A percentile compares a stretch with the other conserved stretches of the same genome.
Evolutionary conservation across 805 yeast genomes (phyloP).

Genomic region (Sugiyamaella smithiae): DNA sequence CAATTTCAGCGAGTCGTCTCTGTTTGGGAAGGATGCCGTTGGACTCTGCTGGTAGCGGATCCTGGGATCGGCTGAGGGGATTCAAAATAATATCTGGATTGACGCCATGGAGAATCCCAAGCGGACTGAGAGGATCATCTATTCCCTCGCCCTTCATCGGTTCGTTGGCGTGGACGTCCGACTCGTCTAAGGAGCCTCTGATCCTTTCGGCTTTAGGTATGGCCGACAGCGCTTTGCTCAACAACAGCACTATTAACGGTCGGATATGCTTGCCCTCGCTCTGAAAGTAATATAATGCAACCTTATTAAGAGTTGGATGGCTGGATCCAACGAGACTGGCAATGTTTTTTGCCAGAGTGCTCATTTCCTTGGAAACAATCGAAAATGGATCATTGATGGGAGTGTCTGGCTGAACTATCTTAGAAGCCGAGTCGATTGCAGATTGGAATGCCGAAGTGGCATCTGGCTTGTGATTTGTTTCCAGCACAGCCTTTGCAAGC

Average conservation of each 20-base stretch:
- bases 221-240: constrained; percentile 71
- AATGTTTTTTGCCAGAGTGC: constrained; percentile 79
- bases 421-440: constrained; percentile 30
- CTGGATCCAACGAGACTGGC: constrained; percentile 87
- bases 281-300: constrained; percentile 92
- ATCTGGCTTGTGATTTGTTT: constrained; percentile 12
- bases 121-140: constrained; percentile 62
- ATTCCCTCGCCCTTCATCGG: constrained; percentile 32
- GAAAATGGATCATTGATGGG: constrained; percentile 80
- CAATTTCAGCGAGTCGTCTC: constrained; percentile 92
- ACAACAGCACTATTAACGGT: constrained; percentile 80
- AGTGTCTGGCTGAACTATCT: constrained; percentile 33
- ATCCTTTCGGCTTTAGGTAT: constrained; percentile 70
- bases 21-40: constrained; percentile 92
- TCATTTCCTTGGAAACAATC: constrained; percentile 90
- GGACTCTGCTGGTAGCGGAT: constrained; percentile 58
- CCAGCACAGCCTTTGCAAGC: constrained; percentile 23
- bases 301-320: constrained; percentile 88
- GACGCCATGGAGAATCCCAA: constrained; percentile 81
- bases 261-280: constrained; percentile 95
- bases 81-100: constrained; percentile 77
- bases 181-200: constrained; percentile 54
- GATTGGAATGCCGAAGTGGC: constrained; percentile 20
- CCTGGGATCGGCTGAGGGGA: constrained; percentile 81
- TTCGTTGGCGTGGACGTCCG: constrained; percentile 30